Conservation (phyloP, 176 grass and related monocot species). For the Ampelocalamus luodianensis region DNA sequence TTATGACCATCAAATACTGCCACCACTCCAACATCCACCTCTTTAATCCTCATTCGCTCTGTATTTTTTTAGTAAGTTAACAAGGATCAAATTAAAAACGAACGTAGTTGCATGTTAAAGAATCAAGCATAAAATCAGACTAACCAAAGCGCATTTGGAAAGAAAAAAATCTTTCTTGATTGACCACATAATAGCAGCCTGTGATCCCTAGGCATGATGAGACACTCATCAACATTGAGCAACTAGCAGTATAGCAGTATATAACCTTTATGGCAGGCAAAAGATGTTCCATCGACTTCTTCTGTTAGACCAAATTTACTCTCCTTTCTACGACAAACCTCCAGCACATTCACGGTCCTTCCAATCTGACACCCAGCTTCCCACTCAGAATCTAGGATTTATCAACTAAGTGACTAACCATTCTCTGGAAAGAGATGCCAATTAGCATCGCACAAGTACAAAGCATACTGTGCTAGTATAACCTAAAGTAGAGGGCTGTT, state of each 20-base stretch:
- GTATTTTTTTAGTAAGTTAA: conserved; percentile 35
- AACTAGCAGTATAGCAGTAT: not conserved
- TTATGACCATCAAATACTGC: conserved; percentile 98
- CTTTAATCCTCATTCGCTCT: conserved; percentile 76
- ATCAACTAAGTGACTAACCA: not conserved
- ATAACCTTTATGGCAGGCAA: not conserved
- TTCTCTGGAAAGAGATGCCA: not conserved
- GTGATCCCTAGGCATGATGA: not conserved
- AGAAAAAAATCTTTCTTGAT: not conserved
- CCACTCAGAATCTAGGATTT: not conserved
- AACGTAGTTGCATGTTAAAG: conserved; percentile 19
- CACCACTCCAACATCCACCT: conserved; percentile 83
- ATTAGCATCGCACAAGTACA: not conserved
- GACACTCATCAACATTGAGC: conserved; percentile 1
- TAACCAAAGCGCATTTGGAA: conserved; percentile 6
- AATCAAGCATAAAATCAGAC: conserved; percentile 11
- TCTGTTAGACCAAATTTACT: not conserved
- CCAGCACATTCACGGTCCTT: not conserved
- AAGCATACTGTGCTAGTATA: not conserved
- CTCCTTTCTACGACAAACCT: not conserved
- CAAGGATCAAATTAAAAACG: conserved; percentile 7
- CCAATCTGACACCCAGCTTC: not conserved
- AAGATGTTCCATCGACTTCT: not conserved
- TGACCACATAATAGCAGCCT: not conserved
- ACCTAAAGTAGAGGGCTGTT: not conserved